A percentile compares a stretch with the other conserved stretches of the same genome.
Evolutionary conservation across 257 asterid genomes (phyloP).

Genomic region (Misopates orontium): DNA sequence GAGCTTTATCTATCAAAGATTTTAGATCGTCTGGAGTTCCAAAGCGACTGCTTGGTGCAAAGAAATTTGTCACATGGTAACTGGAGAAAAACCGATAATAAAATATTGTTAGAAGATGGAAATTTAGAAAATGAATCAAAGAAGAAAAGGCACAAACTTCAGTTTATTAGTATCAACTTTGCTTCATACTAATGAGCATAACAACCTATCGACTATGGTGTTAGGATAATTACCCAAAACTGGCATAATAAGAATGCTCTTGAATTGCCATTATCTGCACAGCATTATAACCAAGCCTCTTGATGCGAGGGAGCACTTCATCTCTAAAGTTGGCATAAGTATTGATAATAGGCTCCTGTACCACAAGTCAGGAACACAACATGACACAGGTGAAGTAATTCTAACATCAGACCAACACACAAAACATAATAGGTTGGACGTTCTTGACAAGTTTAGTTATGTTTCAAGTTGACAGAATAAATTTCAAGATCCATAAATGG

Average conservation of each 20-base stretch:
- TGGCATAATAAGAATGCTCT: conserved; percentile 99
- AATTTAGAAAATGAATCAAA: not conserved
- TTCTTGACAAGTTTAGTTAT: conserved; percentile 1
- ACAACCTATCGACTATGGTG: conserved; percentile 14
- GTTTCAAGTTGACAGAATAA: conserved; percentile 2
- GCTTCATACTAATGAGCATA: conserved; percentile 15
- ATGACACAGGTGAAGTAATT: conserved; percentile 13
- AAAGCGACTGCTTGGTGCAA: conserved; percentile 99
- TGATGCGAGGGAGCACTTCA: conserved; percentile 96
- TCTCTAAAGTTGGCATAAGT: conserved; percentile 90
- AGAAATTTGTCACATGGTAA: conserved; percentile 97
- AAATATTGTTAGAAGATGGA: conserved; percentile 30
- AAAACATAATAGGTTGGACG: conserved; percentile 11
- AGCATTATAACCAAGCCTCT: conserved; percentile 94
- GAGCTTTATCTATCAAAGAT: conserved; percentile 95
- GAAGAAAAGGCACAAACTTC: conserved; percentile 15
- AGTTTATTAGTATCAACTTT: conserved; percentile 3
- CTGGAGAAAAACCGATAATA: conserved; percentile 46
- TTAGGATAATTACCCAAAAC: conserved; percentile 74
- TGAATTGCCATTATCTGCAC: conserved; percentile 99
- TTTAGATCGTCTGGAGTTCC: conserved; percentile 98
- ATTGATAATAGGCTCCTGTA: conserved; percentile 88
- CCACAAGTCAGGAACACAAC: conserved; percentile 26
- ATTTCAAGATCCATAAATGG: conserved; percentile 11
- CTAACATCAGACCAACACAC: conserved; percentile 23